Conservation (phyloP, 2,329 filamentous ascomycete species). For the Aspergillus sp. region DNA sequence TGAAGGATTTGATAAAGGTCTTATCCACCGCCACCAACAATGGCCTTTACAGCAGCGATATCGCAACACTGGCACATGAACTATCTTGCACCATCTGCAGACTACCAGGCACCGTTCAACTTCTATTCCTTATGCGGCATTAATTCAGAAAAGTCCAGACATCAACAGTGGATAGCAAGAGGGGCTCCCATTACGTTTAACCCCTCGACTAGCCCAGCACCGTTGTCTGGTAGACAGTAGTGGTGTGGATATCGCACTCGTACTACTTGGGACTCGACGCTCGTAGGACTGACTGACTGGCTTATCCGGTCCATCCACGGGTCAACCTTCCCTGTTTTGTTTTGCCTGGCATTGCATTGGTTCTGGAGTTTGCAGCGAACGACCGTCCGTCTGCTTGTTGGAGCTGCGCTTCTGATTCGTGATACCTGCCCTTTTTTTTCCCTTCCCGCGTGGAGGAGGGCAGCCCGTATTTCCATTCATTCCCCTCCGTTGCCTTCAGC, state of each 20-base stretch:
- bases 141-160: not conserved
- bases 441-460: too few species aligned
- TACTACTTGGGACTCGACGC: not conserved
- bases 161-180: not conserved
- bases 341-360: not conserved
- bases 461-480: not conserved
- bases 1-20: not conserved
- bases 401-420: too few species aligned
- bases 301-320: constrained; percentile 6
- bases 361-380: not conserved
- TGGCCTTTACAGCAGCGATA: not conserved
- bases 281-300: not conserved
- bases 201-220: not conserved
- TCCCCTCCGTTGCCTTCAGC: not conserved
- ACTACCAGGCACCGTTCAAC: not conserved
- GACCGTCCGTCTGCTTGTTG: not conserved
- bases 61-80: not conserved
- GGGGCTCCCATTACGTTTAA: not conserved
- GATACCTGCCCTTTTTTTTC: too few species aligned
- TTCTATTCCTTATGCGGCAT: not conserved
- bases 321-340: constrained; percentile 9
- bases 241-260: not conserved
- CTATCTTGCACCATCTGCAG: not conserved
- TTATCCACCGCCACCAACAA: not conserved
- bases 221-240: not conserved